Evolutionary conservation across 495 filamentous ascomycete species (phyloP).

Genomic region (Pyrenula massariospora): DNA sequence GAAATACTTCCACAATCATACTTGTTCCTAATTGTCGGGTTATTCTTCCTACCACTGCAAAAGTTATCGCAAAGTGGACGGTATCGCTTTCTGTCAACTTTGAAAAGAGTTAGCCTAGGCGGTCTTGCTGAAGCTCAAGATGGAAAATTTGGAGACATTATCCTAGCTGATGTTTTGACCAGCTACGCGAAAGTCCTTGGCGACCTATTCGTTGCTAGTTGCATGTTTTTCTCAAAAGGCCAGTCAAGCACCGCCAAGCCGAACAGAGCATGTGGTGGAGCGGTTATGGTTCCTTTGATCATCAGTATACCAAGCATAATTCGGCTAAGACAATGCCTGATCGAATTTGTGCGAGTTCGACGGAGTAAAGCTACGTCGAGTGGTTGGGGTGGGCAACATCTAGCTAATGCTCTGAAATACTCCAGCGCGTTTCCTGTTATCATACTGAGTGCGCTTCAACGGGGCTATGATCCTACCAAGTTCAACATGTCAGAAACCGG

Average conservation of each 20-base stretch:
- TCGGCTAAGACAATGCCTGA: slow-evolving; percentile 84
- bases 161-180: slow-evolving; percentile 90
- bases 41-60: slow-evolving; percentile 64
- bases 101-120: slow-evolving; percentile 64
- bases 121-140: slow-evolving; percentile 69
- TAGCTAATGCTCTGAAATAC: slow-evolving; percentile 91
- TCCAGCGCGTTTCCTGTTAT: slow-evolving; percentile 86
- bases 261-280: slow-evolving; percentile 67
- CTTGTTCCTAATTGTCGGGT: slow-evolving; percentile 53
- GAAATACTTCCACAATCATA: slow-evolving; percentile 74
- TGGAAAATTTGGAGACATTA: slow-evolving; percentile 86
- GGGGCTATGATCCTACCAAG: slow-evolving; percentile 47
- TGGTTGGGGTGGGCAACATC: slow-evolving; percentile 68
- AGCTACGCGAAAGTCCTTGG: slow-evolving; percentile 86
- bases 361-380: slow-evolving; percentile 22
- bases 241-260: slow-evolving; percentile 67
- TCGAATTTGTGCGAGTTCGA: slow-evolving; percentile 69
- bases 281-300: slow-evolving; percentile 64
- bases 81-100: slow-evolving; percentile 55
- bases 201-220: slow-evolving; percentile 77
- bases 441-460: slow-evolving; percentile 58
- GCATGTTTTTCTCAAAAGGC: slow-evolving; percentile 69
- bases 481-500: slow-evolving; percentile 44
- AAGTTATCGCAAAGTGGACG: slow-evolving; percentile 62
- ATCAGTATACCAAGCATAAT: slow-evolving; percentile 73